Percentiles rank a stretch among this genome's conserved stretches.
Evolutionary conservation across 139 green algal species (phyloP).

Genomic region (Chlamydomonas incerta): DNA sequence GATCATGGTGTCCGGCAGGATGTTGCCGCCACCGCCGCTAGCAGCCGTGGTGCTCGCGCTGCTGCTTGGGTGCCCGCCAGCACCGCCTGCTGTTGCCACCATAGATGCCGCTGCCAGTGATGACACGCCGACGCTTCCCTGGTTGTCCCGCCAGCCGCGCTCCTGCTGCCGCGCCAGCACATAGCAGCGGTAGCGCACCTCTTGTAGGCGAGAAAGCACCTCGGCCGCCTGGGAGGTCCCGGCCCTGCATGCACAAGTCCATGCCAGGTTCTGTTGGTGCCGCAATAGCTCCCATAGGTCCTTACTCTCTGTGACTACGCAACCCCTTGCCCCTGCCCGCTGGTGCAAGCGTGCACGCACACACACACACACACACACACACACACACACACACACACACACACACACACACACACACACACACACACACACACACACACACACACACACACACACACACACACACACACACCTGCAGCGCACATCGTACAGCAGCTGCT

Average conservation of each 20-base stretch:
- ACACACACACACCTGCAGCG: slow-evolving; percentile 70
- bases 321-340: too few relatives aligned
- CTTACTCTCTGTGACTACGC: too few relatives aligned
- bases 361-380: too few relatives aligned
- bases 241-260: slow-evolving; percentile 43
- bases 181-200: slow-evolving; percentile 55
- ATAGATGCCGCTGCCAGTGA: not conserved
- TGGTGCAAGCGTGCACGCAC: too few relatives aligned
- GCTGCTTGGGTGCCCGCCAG: slow-evolving; percentile 9
- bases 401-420: too few relatives aligned
- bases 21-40: not conserved
- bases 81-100: slow-evolving; percentile 15
- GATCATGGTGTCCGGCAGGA: slow-evolving; percentile 41
- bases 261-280: too few relatives aligned
- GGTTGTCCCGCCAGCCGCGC: slow-evolving; percentile 37
- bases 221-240: slow-evolving; percentile 69
- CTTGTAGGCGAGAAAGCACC: slow-evolving; percentile 47
- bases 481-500: slow-evolving; percentile 78
- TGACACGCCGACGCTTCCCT: not conserved
- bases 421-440: too few relatives aligned
- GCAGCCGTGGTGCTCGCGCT: not conserved
- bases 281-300: too few relatives aligned
- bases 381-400: too few relatives aligned
- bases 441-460: too few relatives aligned
- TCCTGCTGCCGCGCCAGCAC: slow-evolving; percentile 53